Evolutionary conservation across 2,329 filamentous ascomycete genomes (phyloP).

Genomic region (Thelonectria blattea): DNA sequence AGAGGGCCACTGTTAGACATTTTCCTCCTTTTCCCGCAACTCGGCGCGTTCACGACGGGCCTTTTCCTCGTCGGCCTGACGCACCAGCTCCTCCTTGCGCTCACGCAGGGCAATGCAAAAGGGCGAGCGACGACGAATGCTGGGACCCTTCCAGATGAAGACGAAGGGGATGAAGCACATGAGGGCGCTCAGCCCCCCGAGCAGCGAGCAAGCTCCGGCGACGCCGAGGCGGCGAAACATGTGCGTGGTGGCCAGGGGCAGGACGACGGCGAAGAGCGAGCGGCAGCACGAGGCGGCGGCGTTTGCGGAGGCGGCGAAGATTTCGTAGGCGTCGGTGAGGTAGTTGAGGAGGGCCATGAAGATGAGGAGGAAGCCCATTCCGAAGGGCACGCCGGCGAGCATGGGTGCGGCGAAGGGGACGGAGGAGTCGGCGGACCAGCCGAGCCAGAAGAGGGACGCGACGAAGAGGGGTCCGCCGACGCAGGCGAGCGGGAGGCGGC

Average conservation of each 20-base stretch:
- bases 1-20: slow-evolving; percentile 12
- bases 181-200: slow-evolving; percentile 56
- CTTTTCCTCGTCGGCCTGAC: slow-evolving; percentile 45
- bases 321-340: slow-evolving; percentile 70
- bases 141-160: slow-evolving; percentile 61
- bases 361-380: slow-evolving; percentile 65
- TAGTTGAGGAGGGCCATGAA: slow-evolving; percentile 71
- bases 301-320: slow-evolving; percentile 75
- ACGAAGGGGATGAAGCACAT: slow-evolving; percentile 59
- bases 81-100: slow-evolving; percentile 54
- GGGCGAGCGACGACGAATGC: slow-evolving; percentile 60
- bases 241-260: slow-evolving; percentile 61
- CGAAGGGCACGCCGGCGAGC: slow-evolving; percentile 66
- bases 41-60: slow-evolving; percentile 39
- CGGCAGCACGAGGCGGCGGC: slow-evolving; percentile 87
- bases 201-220: slow-evolving; percentile 57
- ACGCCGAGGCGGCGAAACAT: slow-evolving; percentile 58
- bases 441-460: slow-evolving; percentile 65
- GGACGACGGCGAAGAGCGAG: slow-evolving; percentile 86
- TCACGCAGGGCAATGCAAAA: slow-evolving; percentile 67
- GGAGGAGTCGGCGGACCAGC: slow-evolving; percentile 58
- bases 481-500: slow-evolving; percentile 74
- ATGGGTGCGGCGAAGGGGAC: slow-evolving; percentile 63
- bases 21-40: slow-evolving; percentile 30
- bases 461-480: slow-evolving; percentile 70